Evolutionary conservation across 176 grass and related monocot genomes (phyloP).

Genomic region (Olyra latifolia): DNA sequence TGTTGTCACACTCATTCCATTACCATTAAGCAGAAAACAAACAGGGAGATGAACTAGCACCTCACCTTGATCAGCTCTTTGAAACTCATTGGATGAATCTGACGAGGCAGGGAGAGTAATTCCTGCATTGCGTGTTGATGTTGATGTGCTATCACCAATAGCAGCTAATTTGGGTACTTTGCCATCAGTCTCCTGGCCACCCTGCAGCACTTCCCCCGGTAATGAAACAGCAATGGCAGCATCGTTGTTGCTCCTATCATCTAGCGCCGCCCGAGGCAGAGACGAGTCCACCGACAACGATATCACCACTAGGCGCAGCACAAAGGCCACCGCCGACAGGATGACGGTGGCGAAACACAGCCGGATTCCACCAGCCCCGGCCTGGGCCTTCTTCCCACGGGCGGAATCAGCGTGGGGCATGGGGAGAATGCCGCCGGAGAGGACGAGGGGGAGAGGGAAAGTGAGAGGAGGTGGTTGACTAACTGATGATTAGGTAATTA

Average conservation of each 20-base stretch:
- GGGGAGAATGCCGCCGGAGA: too few relatives aligned
- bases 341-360: constrained; percentile 51
- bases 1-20: background rate
- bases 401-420: background rate
- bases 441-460: too few relatives aligned
- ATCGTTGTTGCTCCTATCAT: constrained; percentile 13
- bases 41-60: background rate
- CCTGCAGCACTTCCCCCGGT: constrained; percentile 1
- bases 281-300: constrained; percentile 53
- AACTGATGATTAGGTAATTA: too few relatives aligned
- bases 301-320: constrained; percentile 57
- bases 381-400: constrained; percentile 38
- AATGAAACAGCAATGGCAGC: background rate
- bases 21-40: constrained; percentile 13
- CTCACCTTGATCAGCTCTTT: constrained; percentile 34
- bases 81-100: constrained; percentile 16
- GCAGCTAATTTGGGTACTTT: constrained; percentile 10
- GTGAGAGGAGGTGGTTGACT: too few relatives aligned
- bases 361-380: constrained; percentile 19
- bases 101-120: background rate
- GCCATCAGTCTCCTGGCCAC: constrained; percentile 12
- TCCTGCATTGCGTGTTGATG: background rate
- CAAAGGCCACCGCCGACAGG: constrained; percentile 41
- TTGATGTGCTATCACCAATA: background rate
- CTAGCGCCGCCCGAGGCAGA: constrained; percentile 39